Conservation (phyloP, 2,329 filamentous ascomycete genomes). For the Aspergillus tubingensis region DNA sequence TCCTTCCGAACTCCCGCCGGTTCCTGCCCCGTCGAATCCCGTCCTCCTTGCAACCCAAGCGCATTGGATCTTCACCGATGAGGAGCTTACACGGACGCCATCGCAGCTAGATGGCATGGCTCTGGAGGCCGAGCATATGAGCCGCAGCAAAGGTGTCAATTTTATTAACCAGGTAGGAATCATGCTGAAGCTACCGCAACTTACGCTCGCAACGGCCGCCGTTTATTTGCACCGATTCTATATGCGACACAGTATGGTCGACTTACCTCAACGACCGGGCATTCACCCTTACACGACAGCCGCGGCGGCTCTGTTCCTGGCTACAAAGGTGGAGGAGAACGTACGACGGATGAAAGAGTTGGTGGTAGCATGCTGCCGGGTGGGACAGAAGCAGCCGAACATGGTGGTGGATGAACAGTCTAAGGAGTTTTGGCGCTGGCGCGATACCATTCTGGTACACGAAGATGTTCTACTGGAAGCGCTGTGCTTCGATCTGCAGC, state of each 20-base stretch:
- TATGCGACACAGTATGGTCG: constrained; percentile 82
- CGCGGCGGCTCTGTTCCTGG: constrained; percentile 86
- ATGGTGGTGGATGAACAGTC: constrained; percentile 93
- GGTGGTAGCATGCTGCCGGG: constrained; percentile 88
- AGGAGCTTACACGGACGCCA: constrained; percentile 79
- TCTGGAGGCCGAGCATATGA: constrained; percentile 73
- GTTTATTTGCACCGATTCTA: constrained; percentile 96
- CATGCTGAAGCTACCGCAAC: constrained; percentile 85
- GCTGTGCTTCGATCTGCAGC: constrained; percentile 88
- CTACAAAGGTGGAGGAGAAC: constrained; percentile 96
- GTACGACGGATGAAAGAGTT: constrained; percentile 94
- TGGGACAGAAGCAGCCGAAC: constrained; percentile 90
- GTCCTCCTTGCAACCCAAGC: constrained; percentile 58
- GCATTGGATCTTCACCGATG: constrained; percentile 88
- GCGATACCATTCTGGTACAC: constrained; percentile 87
- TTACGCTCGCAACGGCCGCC: constrained; percentile 86
- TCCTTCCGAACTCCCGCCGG: constrained; percentile 26
- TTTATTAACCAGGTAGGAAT: constrained; percentile 95
- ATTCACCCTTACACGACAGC: constrained; percentile 94
- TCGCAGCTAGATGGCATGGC: constrained; percentile 81
- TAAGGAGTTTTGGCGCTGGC: constrained; percentile 98
- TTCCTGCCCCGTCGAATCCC: constrained; percentile 45
- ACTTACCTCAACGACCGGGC: constrained; percentile 66
- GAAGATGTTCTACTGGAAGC: constrained; percentile 91
- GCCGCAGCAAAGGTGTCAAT: constrained; percentile 88